Evolutionary conservation across 257 asterid species (phyloP), one percentile per base, ranked within the genome.

Genomic region (Handroanthus guayacan): DNA sequence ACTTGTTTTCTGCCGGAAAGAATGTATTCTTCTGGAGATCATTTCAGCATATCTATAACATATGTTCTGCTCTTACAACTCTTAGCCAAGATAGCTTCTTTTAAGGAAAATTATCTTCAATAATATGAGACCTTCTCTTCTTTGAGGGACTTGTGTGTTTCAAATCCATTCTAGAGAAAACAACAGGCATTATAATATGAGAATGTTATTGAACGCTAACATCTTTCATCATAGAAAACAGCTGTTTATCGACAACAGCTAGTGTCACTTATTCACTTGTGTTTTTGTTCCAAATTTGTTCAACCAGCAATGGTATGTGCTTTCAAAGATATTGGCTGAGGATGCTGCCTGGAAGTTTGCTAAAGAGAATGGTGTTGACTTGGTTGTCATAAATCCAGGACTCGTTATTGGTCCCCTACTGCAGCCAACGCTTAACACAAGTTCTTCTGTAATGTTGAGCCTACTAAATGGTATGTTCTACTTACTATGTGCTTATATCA

Each of bases 311-410:
- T 91, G 97, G 97, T 91, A 91, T 63, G 85, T 84, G 44, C 93
- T 90, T 54, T 88, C 92, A 18, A 90, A 90, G 84, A 85, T 92
- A 47, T 54, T 90, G 82, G 93, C 96, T 11, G 96, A 90, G 82
- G 85, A 88, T 6, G 92, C 89, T 60, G 91, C 92, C 2, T 90
- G 96, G 93, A 83, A 88, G 69, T 90, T 86, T 80, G 88, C 80
- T 8, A 82, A 83, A 69, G 93, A 90, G 78, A 90, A 76, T 47
- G 88, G 89, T n/a, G 70, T 90, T 5, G 85, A 90, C 79, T 70
- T 90, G 93, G 90, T 88, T n/a, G 64, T 72, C 52, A 82, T 90
- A 72, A 90, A 90, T 77, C 96, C 96, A 8, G 82, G 90, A 18
- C 72, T 90, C 88, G 93, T 90, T 67, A 87, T 88, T 68, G 96